Percentiles rank a stretch among this genome's conserved stretches.
Evolutionary conservation across 2,329 filamentous ascomycete genomes (phyloP).

Genomic region (Daldinia eschscholtzii): DNA sequence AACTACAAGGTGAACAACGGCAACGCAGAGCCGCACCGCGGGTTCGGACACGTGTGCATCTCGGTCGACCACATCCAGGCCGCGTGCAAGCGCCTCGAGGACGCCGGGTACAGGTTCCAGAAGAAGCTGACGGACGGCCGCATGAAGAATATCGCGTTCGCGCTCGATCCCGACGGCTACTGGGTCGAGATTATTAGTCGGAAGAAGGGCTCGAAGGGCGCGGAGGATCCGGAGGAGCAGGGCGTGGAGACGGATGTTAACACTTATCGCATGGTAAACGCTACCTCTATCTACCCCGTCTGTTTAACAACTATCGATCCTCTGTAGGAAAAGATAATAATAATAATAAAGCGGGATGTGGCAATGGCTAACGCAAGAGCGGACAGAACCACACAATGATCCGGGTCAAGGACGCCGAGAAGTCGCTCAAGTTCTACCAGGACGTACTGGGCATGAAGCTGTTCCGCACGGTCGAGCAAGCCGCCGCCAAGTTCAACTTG

Average conservation of each 20-base stretch:
- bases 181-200: conserved; percentile 88
- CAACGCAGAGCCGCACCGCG: conserved; percentile 87
- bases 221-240: conserved; percentile 77
- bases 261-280: conserved; percentile 77
- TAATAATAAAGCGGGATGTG: not conserved
- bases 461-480: conserved; percentile 77
- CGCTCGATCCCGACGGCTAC: conserved; percentile 86
- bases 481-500: conserved; percentile 82
- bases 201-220: conserved; percentile 61
- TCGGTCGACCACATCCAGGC: conserved; percentile 87
- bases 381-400: conserved; percentile 90
- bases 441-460: conserved; percentile 91
- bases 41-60: conserved; percentile 89
- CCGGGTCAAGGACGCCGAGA: conserved; percentile 84
- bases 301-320: not conserved
- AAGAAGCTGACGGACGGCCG: conserved; percentile 92
- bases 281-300: not conserved
- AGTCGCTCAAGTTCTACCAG: conserved; percentile 83
- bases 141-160: conserved; percentile 91
- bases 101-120: conserved; percentile 92
- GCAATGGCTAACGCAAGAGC: conserved; percentile 12
- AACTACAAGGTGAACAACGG: conserved; percentile 87
- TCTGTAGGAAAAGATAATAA: too few species aligned
- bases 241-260: conserved; percentile 77
- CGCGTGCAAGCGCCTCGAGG: conserved; percentile 88